Percentiles rank a stretch among this genome's conserved stretches.
Conservation (phyloP, 2,329 filamentous ascomycete species). For the Paradendryphiella salina region DNA sequence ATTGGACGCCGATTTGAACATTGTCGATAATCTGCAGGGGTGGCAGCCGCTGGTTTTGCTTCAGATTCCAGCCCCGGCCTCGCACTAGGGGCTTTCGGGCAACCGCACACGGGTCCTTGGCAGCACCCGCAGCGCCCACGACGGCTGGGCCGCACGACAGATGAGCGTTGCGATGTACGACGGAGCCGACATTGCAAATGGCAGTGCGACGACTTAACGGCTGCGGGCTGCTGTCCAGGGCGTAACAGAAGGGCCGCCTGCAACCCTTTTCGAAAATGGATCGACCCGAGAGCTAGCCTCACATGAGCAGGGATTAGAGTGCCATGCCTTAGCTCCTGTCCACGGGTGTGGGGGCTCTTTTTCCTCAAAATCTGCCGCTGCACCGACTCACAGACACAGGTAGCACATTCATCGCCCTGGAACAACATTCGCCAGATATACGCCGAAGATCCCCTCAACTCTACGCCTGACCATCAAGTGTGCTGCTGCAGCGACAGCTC, state of each 20-base stretch:
- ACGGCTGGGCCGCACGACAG: neutral
- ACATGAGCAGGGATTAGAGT: constrained; percentile 7
- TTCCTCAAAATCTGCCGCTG: constrained; percentile 17
- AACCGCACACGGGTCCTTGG: constrained; percentile 1
- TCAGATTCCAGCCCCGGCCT: constrained; percentile 20
- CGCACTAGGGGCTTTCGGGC: constrained; percentile 9
- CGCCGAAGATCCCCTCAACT: neutral
- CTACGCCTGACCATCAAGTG: neutral
- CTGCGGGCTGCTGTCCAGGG: neutral
- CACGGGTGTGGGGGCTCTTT: constrained; percentile 16
- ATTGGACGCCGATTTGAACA: constrained; percentile 23
- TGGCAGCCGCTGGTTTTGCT: constrained; percentile 19
- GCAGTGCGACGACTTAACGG: neutral
- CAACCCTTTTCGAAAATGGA: constrained; percentile 6
- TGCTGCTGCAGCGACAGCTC: constrained; percentile 4
- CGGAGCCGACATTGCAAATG: no score
- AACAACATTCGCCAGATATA: constrained; percentile 1
- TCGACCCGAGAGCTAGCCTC: constrained; percentile 17
- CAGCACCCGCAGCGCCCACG: neutral
- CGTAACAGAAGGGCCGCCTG: constrained; percentile 1
- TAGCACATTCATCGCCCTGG: constrained; percentile 2
- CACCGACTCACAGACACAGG: constrained; percentile 7
- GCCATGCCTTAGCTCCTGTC: constrained; percentile 12
- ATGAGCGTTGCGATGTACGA: no score
- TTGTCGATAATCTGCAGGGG: constrained; percentile 17